These are phyloP conservation scores for Digitaria exilis DNA, from an alignment of 202 grass and related monocot genomes.

Conservation along the genomic window DNA sequence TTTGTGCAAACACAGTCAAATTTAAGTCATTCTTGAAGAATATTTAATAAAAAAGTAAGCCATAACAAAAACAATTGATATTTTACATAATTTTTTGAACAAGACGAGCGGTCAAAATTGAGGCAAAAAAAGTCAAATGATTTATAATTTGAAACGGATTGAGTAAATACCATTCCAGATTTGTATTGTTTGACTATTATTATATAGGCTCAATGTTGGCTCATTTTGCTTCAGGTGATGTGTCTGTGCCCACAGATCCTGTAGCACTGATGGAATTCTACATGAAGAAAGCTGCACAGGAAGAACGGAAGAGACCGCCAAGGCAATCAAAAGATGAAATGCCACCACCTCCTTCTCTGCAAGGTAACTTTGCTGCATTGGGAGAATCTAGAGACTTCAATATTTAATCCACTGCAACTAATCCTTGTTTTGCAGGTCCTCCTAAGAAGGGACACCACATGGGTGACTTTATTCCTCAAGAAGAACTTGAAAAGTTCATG, in stretches of 20 bases:
- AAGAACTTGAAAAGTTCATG: conserved; percentile 95
- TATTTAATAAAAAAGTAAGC: no score
- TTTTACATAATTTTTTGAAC: no score
- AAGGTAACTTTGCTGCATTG: conserved; percentile 48
- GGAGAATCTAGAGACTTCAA: background rate
- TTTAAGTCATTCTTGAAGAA: no score
- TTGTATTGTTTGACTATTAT: conserved; percentile 13
- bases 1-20: no score
- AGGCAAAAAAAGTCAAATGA: no score
- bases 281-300: conserved; percentile 94
- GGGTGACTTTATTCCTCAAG: conserved; percentile 94
- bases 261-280: conserved; percentile 98
- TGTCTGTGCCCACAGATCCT: conserved; percentile 58
- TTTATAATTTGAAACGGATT: no score
- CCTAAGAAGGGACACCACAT: conserved; percentile 97
- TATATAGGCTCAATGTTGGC: conserved; percentile 13
- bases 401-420: conserved; percentile 10
- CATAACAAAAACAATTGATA: no score
- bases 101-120: no score
- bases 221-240: conserved; percentile 50
- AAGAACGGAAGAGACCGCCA: conserved; percentile 74
- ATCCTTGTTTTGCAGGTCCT: conserved; percentile 33
- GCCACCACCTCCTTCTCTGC: conserved; percentile 96
- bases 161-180: background rate
- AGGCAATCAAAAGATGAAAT: conserved; percentile 94